Evolutionary conservation across 306 rosid species (phyloP).

Genomic region (apple (Malus domestica)): DNA sequence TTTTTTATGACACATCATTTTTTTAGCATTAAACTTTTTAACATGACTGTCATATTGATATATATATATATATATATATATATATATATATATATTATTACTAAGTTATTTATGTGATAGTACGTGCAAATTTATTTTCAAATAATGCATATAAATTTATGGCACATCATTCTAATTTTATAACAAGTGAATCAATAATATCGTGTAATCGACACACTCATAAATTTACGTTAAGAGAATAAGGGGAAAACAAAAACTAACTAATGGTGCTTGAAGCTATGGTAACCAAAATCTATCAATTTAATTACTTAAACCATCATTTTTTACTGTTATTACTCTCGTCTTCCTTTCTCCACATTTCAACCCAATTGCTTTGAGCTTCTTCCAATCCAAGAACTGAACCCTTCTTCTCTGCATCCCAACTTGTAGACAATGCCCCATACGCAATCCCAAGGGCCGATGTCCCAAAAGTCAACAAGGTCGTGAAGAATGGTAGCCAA

Average conservation of each 20-base stretch:
- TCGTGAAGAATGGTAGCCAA: slow-evolving; percentile 68
- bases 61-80: too few relatives aligned
- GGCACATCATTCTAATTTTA: too few relatives aligned
- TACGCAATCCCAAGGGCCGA: slow-evolving; percentile 67
- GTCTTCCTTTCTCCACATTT: slow-evolving; percentile 82
- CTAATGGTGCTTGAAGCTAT: not conserved
- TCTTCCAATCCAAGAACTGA: slow-evolving; percentile 66
- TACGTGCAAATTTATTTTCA: too few relatives aligned
- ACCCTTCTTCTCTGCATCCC: slow-evolving; percentile 64
- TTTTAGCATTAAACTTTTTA: not conserved
- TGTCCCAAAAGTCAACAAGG: slow-evolving; percentile 51
- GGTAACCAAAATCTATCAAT: not conserved
- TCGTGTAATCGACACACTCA: not conserved
- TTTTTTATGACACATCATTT: too few relatives aligned
- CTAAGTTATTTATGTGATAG: too few relatives aligned
- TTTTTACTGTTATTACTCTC: not conserved
- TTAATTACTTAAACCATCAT: not conserved
- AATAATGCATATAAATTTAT: not conserved
- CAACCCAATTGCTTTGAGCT: slow-evolving; percentile 60
- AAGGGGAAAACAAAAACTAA: not conserved
- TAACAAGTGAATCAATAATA: too few relatives aligned
- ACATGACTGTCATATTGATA: accelerated
- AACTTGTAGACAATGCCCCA: slow-evolving; percentile 68
- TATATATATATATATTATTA: too few relatives aligned
- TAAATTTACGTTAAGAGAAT: not conserved